A percentile compares a stretch with the other conserved stretches of the same genome.
Conservation (phyloP, 2,329 filamentous ascomycete genomes). For the Hymenoscyphus occultus region DNA sequence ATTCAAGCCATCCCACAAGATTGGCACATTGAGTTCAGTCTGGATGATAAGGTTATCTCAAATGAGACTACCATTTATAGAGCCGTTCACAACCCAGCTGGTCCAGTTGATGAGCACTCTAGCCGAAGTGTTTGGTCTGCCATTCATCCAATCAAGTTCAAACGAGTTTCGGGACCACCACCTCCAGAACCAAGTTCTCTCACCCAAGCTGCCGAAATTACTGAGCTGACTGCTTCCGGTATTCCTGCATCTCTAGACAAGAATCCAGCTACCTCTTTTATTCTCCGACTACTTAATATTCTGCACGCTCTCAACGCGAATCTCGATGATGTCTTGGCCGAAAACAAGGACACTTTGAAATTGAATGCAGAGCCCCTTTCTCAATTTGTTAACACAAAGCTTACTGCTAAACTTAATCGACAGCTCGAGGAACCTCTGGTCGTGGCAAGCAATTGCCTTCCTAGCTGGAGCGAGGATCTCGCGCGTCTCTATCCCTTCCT, state of each 20-base stretch:
- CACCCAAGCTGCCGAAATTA: slow-evolving; percentile 48
- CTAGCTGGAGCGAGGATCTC: slow-evolving; percentile 93
- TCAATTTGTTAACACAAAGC: slow-evolving; percentile 97
- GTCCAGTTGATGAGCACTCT: slow-evolving; percentile 60
- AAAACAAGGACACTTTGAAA: slow-evolving; percentile 67
- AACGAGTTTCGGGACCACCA: slow-evolving; percentile 77
- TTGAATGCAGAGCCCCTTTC: slow-evolving; percentile 79
- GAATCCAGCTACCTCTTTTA: slow-evolving; percentile 80
- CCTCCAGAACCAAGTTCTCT: slow-evolving; percentile 68
- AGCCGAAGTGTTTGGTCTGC: slow-evolving; percentile 84
- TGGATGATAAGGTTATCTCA: slow-evolving; percentile 77
- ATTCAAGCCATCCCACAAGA: slow-evolving; percentile 80
- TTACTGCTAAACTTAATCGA: slow-evolving; percentile 95
- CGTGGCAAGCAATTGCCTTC: slow-evolving; percentile 93
- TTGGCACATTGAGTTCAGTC: slow-evolving; percentile 95
- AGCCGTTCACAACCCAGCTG: slow-evolving; percentile 67
- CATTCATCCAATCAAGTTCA: slow-evolving; percentile 89
- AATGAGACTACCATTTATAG: slow-evolving; percentile 96
- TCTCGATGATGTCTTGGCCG: slow-evolving; percentile 82
- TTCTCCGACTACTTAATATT: slow-evolving; percentile 82
- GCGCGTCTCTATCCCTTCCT: slow-evolving; percentile 93
- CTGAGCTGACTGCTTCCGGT: slow-evolving; percentile 54
- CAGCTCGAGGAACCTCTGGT: slow-evolving; percentile 96
- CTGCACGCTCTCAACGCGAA: slow-evolving; percentile 92
- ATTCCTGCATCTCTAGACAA: slow-evolving; percentile 79